Percentiles rank a stretch among this genome's conserved stretches.
These are phyloP conservation scores for Apocynum venetum DNA, from an alignment of 257 asterid species.

Conservation along the genomic window DNA sequence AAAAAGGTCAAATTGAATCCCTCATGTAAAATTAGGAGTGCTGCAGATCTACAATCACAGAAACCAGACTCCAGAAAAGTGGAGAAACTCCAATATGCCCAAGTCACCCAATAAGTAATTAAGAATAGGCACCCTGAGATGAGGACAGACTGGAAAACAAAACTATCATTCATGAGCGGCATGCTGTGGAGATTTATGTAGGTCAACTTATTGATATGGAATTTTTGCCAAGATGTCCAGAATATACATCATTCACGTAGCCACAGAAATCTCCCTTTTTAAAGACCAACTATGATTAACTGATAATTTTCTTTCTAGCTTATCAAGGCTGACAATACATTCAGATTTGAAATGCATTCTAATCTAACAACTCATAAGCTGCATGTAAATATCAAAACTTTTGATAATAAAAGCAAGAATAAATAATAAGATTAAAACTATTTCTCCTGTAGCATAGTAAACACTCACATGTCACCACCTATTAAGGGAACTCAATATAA, in stretches of 20 bases:
- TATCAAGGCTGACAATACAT: not conserved
- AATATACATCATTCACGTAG: not conserved
- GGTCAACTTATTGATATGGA: not conserved
- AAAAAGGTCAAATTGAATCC: constrained; percentile 4
- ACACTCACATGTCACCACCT: not conserved
- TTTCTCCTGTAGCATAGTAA: not conserved
- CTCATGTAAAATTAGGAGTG: not conserved
- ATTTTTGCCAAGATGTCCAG: not conserved
- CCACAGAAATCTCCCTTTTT: not conserved
- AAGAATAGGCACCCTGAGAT: not conserved
- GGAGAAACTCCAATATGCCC: not conserved
- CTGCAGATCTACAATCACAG: not conserved
- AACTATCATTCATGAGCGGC: not conserved
- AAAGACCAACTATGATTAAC: not conserved
- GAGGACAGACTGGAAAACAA: constrained; percentile 3
- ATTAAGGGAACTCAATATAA: not conserved
- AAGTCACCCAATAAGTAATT: not conserved
- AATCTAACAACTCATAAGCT: not conserved
- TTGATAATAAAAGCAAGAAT: not conserved
- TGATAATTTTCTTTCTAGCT: not conserved
- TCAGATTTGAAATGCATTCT: not conserved
- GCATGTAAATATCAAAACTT: not conserved
- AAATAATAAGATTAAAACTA: not conserved
- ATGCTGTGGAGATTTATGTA: not conserved
- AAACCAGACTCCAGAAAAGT: not conserved